Conservation (phyloP, 2,329 filamentous ascomycete species). For the Juglanconis juglandina region DNA sequence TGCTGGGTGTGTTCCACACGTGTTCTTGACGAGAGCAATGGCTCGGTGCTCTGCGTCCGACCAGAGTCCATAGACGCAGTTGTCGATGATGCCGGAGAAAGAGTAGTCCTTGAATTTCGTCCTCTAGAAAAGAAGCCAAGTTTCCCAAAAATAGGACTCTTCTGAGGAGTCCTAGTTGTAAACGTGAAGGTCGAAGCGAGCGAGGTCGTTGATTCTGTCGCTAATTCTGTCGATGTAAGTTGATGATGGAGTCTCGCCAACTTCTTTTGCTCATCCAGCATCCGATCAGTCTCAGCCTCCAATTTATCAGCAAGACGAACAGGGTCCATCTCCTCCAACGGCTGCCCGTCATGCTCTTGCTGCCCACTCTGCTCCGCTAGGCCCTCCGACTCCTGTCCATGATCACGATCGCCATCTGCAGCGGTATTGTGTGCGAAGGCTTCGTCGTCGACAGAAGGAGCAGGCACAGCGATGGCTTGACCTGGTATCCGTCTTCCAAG, state of each 20-base stretch:
- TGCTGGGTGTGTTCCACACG: conserved; percentile 13
- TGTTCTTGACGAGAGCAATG: conserved; percentile 11
- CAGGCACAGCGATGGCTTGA: conserved; percentile 1
- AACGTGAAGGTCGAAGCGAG: conserved; percentile 14
- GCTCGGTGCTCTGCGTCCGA: conserved; percentile 32
- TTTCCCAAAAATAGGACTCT: conserved; percentile 45
- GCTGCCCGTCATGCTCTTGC: conserved; percentile 16
- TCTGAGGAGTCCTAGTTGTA: conserved; percentile 22
- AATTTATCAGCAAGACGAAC: conserved; percentile 24
- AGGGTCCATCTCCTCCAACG: conserved; percentile 23
- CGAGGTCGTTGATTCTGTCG: conserved; percentile 24
- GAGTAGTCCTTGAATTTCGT: conserved; percentile 36
- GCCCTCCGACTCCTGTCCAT: conserved; percentile 2
- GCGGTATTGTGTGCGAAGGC: conserved; percentile 17
- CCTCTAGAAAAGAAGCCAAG: conserved; percentile 43
- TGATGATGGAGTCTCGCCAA: conserved; percentile 43
- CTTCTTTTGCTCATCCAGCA: conserved; percentile 47
- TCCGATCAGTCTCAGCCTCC: conserved; percentile 46
- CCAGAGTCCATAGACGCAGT: conserved; percentile 31
- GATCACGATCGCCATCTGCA: neutral
- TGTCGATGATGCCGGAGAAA: conserved; percentile 32
- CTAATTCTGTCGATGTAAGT: conserved; percentile 34
- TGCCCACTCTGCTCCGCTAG: conserved; percentile 13
- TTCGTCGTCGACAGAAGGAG: conserved; percentile 14
- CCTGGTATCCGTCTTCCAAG: neutral